Conservation (phyloP, 352 stramenopile species). For the Phytophthora quininea region DNA sequence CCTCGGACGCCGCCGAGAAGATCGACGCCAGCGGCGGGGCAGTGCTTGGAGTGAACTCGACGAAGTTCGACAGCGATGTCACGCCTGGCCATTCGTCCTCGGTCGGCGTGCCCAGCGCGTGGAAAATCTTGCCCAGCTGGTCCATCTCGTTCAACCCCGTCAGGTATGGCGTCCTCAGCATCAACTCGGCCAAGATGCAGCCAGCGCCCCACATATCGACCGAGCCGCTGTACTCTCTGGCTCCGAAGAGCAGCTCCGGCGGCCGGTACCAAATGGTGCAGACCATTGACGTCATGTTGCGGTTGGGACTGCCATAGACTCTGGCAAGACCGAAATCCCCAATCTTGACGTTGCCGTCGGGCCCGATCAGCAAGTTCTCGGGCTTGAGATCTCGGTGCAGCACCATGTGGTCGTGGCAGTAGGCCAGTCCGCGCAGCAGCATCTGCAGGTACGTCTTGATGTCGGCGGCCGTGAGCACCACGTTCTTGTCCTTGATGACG, state of each 20-base stretch:
- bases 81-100: slow-evolving; percentile 83
- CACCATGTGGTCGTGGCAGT: slow-evolving; percentile 85
- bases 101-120: slow-evolving; percentile 80
- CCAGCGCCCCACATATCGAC: slow-evolving; percentile 91
- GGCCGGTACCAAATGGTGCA: slow-evolving; percentile 90
- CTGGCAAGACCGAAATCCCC: slow-evolving; percentile 88
- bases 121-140: slow-evolving; percentile 90
- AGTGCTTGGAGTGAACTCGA: slow-evolving; percentile 86
- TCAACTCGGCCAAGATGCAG: slow-evolving; percentile 89
- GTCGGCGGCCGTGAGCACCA: slow-evolving; percentile 82
- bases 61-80: slow-evolving; percentile 74
- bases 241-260: slow-evolving; percentile 88
- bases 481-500: slow-evolving; percentile 89
- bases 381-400: slow-evolving; percentile 89
- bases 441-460: slow-evolving; percentile 92
- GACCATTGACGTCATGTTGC: slow-evolving; percentile 90
- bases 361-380: slow-evolving; percentile 86
- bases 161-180: slow-evolving; percentile 82
- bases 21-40: slow-evolving; percentile 67
- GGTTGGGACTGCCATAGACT: slow-evolving; percentile 86
- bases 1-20: slow-evolving; percentile 77
- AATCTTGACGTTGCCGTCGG: slow-evolving; percentile 85
- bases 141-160: slow-evolving; percentile 85
- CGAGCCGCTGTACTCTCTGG: slow-evolving; percentile 80
- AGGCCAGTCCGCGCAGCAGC: slow-evolving; percentile 76